Evolutionary conservation across 352 stramenopile genomes (phyloP), one percentile per base, ranked within the genome.

Genomic region (Pythium sp.): DNA sequence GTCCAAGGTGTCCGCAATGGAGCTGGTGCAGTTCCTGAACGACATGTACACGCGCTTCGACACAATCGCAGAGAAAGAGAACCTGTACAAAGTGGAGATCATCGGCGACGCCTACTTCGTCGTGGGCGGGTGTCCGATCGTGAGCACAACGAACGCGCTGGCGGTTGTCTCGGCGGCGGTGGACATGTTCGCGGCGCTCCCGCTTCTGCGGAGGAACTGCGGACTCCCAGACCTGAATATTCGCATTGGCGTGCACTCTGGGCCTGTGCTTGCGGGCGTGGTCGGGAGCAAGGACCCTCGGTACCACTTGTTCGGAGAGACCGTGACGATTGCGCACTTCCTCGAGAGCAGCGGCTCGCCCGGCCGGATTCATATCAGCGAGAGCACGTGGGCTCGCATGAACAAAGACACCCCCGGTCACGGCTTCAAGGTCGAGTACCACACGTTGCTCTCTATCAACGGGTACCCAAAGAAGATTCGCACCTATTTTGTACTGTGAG

Each of bases 11-110:
- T 87, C 77, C 15, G 83, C 86, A 32, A 93, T 93, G 76, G 82
- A 96, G 65, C 72, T 97, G 14, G 86, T 97, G n/a, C 84, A 93
- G 65, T 91, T 96, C 59, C 75, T 97, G 36, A 94, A 97, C 71
- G 86, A 89, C 57, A 90, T 96, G 77, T 97, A 94, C 72, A 94
- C 89, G 30, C 78, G 86, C 15, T 96, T 97, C 49, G 90, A 96
- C 70, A 86, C 81, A 55, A 89, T 96, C 60, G 79, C 86, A 12
- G 85, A 97, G 71, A 84, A 91, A 43, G 86, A 95, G 67, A 85
- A 86, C 46, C 77, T 97, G 2, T 93, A 97, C 78, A 97, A 97
- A 68, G 86, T 97, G 8, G 89, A 97, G 70, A 97, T 94, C 63
- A 93, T 97, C 24, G 90, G 86, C 22, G 84, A 95, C 68, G 89